Evolutionary conservation across 495 filamentous ascomycete genomes (phyloP).

Genomic region (Xylaria venustula): DNA sequence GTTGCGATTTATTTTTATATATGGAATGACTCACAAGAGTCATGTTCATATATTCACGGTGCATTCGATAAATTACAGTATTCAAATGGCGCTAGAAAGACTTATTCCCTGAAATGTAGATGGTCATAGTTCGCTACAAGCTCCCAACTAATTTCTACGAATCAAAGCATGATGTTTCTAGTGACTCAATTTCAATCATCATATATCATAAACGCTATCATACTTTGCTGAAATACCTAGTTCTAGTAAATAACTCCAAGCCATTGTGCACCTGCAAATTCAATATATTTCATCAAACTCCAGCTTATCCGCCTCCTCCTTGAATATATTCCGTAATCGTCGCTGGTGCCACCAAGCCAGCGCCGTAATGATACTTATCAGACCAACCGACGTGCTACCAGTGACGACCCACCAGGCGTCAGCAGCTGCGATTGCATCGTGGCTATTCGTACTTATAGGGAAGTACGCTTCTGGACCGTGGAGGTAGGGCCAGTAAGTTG

Average conservation of each 20-base stretch:
- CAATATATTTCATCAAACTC: slow-evolving; percentile 10
- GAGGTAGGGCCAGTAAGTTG: slow-evolving; percentile 21
- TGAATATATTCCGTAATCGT: slow-evolving; percentile 31
- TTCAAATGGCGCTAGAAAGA: too few species aligned
- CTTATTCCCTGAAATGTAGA: too few species aligned
- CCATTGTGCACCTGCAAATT: background rate
- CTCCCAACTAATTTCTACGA: too few species aligned
- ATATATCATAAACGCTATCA: too few species aligned
- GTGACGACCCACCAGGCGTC: slow-evolving; percentile 29
- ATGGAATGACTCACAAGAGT: background rate
- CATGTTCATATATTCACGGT: background rate
- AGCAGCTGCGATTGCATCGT: slow-evolving; percentile 21
- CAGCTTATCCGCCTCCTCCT: slow-evolving; percentile 27
- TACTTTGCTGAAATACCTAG: too few species aligned
- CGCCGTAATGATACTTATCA: slow-evolving; percentile 30
- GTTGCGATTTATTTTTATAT: background rate
- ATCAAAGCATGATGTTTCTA: too few species aligned
- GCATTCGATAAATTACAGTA: too few species aligned
- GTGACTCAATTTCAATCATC: too few species aligned
- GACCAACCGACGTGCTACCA: slow-evolving; percentile 25
- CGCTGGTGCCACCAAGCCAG: slow-evolving; percentile 39
- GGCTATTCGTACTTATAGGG: slow-evolving; percentile 22
- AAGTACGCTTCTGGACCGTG: slow-evolving; percentile 20
- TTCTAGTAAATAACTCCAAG: background rate
- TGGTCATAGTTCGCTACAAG: too few species aligned